Percentiles rank a stretch among this genome's conserved stretches.
phyloP scores from a whole-genome alignment of 2,329 filamentous ascomycete species.

The Beauveria medogensis region DNA sequence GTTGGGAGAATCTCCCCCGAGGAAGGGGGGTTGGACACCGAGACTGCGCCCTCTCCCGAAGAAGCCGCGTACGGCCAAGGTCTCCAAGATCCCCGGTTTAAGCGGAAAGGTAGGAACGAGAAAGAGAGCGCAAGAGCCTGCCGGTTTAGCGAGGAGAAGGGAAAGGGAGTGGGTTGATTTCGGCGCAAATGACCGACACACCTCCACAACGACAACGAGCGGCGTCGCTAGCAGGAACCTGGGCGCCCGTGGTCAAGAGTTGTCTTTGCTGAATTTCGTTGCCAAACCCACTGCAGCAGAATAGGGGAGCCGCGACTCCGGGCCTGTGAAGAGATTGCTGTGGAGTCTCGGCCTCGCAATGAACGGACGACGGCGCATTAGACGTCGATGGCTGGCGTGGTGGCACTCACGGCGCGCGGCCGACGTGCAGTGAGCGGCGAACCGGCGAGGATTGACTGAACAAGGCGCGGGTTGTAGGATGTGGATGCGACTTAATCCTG shows the following conservation, averaged over 20 bases:
- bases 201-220: background rate
- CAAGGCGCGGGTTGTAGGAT: background rate
- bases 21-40: background rate
- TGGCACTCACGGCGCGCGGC: background rate
- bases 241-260: too few species aligned
- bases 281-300: too few species aligned
- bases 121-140: background rate
- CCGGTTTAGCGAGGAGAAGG: background rate
- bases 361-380: background rate
- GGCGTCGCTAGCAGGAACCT: too few species aligned
- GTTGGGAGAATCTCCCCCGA: background rate
- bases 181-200: background rate
- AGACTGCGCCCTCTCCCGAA: background rate
- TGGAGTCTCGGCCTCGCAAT: background rate
- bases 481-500: background rate
- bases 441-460: background rate
- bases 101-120: background rate
- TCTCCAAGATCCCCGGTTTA: background rate
- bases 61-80: background rate
- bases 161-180: background rate
- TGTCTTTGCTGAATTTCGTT: background rate
- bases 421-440: background rate
- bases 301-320: background rate
- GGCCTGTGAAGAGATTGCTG: slow-evolving; percentile 4
- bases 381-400: background rate